phyloP scores from a whole-genome alignment of 805 yeast species.

The Spathaspora boniae region DNA sequence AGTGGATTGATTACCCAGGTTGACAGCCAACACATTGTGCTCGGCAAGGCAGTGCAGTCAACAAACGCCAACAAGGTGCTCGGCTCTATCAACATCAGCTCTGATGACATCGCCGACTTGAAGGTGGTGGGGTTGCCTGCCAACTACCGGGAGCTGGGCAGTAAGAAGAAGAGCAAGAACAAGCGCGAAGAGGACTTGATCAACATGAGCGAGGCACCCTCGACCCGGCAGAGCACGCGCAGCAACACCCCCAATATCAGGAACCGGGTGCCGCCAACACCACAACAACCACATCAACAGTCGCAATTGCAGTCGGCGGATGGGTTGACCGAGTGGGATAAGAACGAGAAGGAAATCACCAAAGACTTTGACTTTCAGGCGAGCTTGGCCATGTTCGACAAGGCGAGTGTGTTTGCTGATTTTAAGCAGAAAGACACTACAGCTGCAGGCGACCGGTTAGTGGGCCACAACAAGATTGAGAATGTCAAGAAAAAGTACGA shows the following conservation, averaged over 20 bases:
- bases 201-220: conserved; percentile 5
- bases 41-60: conserved; percentile 20
- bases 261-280: conserved; percentile 5
- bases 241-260: conserved; percentile 6
- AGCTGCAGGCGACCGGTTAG: conserved; percentile 61
- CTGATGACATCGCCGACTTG: conserved; percentile 48
- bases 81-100: conserved; percentile 21
- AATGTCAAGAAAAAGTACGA: conserved; percentile 47
- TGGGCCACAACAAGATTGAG: conserved; percentile 63
- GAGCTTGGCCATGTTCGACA: conserved; percentile 78
- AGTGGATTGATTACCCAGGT: conserved; percentile 34
- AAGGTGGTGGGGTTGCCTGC: conserved; percentile 55
- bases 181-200: conserved; percentile 12
- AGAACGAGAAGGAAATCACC: conserved; percentile 42
- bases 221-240: conserved; percentile 1
- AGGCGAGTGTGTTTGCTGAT: conserved; percentile 73
- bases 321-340: conserved; percentile 38
- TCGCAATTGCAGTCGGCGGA: conserved; percentile 4
- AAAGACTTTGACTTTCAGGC: conserved; percentile 84
- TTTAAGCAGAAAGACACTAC: conserved; percentile 61
- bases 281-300: conserved; percentile 13
- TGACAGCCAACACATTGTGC: conserved; percentile 23
- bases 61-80: conserved; percentile 10
- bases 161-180: conserved; percentile 15
- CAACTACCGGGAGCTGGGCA: conserved; percentile 14